Evolutionary conservation across 805 yeast species (phyloP), one percentile per base, ranked within the genome.

Genomic region (Diddensiella caesifluorescens): DNA sequence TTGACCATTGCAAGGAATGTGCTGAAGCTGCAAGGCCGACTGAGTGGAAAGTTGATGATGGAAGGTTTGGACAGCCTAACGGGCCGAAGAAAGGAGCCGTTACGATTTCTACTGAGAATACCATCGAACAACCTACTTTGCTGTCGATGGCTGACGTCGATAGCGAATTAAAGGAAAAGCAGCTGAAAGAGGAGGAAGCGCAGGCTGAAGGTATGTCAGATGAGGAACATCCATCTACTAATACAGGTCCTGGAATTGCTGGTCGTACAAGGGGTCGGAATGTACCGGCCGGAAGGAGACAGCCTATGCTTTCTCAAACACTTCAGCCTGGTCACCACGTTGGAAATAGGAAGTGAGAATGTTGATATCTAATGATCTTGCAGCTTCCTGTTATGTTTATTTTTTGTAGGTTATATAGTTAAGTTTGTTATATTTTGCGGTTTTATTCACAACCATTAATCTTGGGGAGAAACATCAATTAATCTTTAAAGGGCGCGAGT

Each of bases 1-100:
- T 83, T 22, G 78, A 72, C 30, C 90, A 83, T 56, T 79, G 83
- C 46, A 68, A 68, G 21, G 75, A 70, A 13, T 83, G 90, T 60
- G 81, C 88, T 39, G 64, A 41, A 18, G 48, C 41, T 6, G 52
- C 48, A 4, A 39, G 54, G n/a, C 57, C 57, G 3, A 44, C 57
- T 9, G 53, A 54, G 38, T 54, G 57, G 57, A 50, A 49, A 35
- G 44, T 52, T 5, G 55, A 48, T 28, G 31, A 47, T 15, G 44
- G 42, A 35, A 33, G 49, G 5, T 31, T 45, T 19, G 21, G 43
- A n/a, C 29, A 45, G 2, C 49, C 37, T 19, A 22, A 34, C 13
- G 46, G 43, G 10, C n/a, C n/a, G n/a, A 39, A 39, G 39, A 34
- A 43, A 20, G 41, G 46, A 2, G 40, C 44, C 3, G 45, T 45